phyloP scores from a whole-genome alignment of 2,329 filamentous ascomycete species.

The Aspergillus sp. region DNA sequence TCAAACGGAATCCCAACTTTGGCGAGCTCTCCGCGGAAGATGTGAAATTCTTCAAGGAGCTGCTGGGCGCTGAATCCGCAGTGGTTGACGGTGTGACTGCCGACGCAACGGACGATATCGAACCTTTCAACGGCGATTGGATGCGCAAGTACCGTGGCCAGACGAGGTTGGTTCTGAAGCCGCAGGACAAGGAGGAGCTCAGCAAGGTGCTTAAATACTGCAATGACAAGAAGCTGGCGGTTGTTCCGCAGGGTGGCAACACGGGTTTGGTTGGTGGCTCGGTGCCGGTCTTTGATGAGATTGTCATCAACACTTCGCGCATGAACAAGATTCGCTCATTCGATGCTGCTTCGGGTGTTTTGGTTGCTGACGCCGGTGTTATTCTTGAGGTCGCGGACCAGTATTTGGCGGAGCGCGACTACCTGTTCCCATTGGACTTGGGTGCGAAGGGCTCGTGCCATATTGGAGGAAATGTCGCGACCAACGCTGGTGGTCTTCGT shows the following conservation, averaged over 20 bases:
- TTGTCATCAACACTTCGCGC: constrained; percentile 80
- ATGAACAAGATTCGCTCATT: constrained; percentile 92
- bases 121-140: constrained; percentile 95
- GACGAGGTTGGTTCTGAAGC: constrained; percentile 78
- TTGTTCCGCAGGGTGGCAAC: constrained; percentile 95
- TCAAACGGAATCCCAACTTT: constrained; percentile 75
- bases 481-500: constrained; percentile 87
- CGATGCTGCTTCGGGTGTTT: constrained; percentile 82
- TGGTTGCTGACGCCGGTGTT: constrained; percentile 85
- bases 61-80: constrained; percentile 73
- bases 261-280: constrained; percentile 93
- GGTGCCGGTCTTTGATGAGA: constrained; percentile 96
- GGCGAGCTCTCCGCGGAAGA: constrained; percentile 63
- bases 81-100: constrained; percentile 75
- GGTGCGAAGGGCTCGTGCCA: constrained; percentile 97
- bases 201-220: constrained; percentile 90
- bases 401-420: constrained; percentile 70
- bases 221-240: constrained; percentile 84
- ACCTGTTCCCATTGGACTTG: constrained; percentile 95
- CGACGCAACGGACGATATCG: constrained; percentile 71
- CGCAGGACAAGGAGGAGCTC: constrained; percentile 75
- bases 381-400: constrained; percentile 85
- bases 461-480: constrained; percentile 90
- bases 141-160: constrained; percentile 98
- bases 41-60: constrained; percentile 70